Conservation (phyloP, 78 protist species). For the slime mould (Dictyostelium discoideum) region dicty_2.7 NC_007088.5:2536001-2536500, state of each 20-base stretch:
- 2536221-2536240: background rate
- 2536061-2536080: background rate
- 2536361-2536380: background rate
- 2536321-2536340: slow-evolving; percentile 1
- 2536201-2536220: background rate
- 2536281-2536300: background rate
- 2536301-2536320: background rate
- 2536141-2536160: slow-evolving; percentile 63
- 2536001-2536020: background rate
- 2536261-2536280: background rate
- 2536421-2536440: background rate
- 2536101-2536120: slow-evolving; percentile 74
- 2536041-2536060: background rate
- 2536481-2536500: too few relatives aligned
- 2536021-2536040: background rate
- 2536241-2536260: background rate
- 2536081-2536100: slow-evolving; percentile 42
- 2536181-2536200: background rate
- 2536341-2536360: background rate
- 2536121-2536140: slow-evolving; percentile 40
- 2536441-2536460: background rate
- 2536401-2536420: background rate
- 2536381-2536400: background rate
- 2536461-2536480: background rate
- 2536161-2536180: background rate